Evolutionary conservation across 2,329 filamentous ascomycete genomes (phyloP).

Genomic region (Fusarium subglutinans): DNA sequence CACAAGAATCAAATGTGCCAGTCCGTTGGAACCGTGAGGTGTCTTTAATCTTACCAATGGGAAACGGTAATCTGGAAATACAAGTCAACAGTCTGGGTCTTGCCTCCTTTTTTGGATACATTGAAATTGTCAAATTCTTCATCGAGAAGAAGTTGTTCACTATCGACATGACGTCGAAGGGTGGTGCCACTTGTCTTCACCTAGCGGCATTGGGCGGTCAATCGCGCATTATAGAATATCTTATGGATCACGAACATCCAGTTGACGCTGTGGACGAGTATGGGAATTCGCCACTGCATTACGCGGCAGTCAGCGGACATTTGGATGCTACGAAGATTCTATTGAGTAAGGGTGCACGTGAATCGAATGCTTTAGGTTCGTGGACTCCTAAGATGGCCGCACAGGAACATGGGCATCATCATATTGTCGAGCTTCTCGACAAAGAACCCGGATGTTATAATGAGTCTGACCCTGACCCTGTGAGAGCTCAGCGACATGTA

Average conservation of each 20-base stretch:
- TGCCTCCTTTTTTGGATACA: fast-evolving
- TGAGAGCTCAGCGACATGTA: fast-evolving
- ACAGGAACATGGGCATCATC: fast-evolving
- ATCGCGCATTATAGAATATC: fast-evolving
- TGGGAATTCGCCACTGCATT: fast-evolving
- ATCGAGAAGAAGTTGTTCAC: too few species aligned
- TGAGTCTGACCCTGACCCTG: fast-evolving
- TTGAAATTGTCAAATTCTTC: too few species aligned
- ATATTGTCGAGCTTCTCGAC: too few species aligned
- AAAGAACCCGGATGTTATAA: too few species aligned
- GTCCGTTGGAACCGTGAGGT: fast-evolving
- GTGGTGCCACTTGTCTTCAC: fast-evolving
- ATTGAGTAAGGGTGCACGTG: too few species aligned
- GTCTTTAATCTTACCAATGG: fast-evolving
- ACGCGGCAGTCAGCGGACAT: fast-evolving
- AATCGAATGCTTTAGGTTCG: too few species aligned
- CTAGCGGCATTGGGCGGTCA: too few species aligned
- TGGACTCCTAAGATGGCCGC: too few species aligned
- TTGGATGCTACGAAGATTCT: too few species aligned
- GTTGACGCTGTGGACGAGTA: fast-evolving
- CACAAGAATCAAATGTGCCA: too few species aligned
- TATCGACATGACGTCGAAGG: fast-evolving
- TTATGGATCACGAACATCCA: too few species aligned
- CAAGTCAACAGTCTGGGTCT: too few species aligned
- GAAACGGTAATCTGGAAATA: fast-evolving